phyloP scores from a whole-genome alignment of 345 rosid genomes.

The Abelmoschus esculentus region DNA sequence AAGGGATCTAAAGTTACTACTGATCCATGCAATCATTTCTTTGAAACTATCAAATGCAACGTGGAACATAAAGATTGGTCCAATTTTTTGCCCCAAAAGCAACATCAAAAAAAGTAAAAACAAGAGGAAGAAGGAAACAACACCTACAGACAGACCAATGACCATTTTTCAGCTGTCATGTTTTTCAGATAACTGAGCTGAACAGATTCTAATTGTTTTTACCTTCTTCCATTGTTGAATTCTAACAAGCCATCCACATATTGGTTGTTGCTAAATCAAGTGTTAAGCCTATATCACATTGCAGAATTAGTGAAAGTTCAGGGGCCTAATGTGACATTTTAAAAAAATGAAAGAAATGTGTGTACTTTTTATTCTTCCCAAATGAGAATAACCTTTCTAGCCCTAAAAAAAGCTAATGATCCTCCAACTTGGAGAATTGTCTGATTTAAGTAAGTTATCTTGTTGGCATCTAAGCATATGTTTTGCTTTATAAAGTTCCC shows the following conservation, averaged over 20 bases:
- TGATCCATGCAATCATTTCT: slow-evolving; percentile 8
- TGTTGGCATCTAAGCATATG: no score
- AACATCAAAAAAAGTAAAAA: no score
- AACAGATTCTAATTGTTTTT: background rate
- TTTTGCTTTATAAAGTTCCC: no score
- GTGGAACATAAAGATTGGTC: slow-evolving; percentile 21
- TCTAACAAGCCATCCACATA: background rate
- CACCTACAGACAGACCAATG: background rate
- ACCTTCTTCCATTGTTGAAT: background rate
- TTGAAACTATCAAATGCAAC: slow-evolving; percentile 6
- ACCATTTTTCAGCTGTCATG: background rate
- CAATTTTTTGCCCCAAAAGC: background rate
- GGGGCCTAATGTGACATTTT: background rate
- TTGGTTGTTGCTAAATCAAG: no score
- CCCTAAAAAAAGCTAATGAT: background rate
- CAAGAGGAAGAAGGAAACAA: no score
- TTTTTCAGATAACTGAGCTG: background rate
- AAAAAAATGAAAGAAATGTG: no score
- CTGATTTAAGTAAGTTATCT: no score
- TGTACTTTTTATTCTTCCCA: no score
- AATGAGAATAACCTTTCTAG: background rate
- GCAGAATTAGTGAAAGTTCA: no score
- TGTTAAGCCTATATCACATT: no score
- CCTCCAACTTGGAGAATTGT: background rate
- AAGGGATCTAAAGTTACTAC: background rate